A percentile compares a stretch with the other conserved stretches of the same genome.
These are phyloP conservation scores for Spergularia azorica DNA, from an alignment of 179 eudicot genomes.

Conservation along the genomic window DNA sequence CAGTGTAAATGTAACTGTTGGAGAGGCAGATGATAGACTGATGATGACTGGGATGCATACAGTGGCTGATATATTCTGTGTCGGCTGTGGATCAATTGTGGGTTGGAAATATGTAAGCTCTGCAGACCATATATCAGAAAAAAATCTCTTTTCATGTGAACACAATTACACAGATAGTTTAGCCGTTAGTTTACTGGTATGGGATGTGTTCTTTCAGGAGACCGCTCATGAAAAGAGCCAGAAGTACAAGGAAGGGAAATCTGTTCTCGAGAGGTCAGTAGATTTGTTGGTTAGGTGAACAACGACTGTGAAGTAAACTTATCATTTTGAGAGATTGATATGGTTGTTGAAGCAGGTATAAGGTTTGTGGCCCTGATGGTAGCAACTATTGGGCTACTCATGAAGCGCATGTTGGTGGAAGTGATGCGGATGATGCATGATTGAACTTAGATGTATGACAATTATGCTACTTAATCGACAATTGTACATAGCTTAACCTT, in stretches of 20 bases:
- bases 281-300: not conserved
- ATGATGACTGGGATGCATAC: conserved; percentile 95
- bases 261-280: conserved; percentile 91
- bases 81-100: conserved; percentile 82
- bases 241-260: conserved; percentile 99
- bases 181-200: conserved; percentile 28
- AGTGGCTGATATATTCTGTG: conserved; percentile 96
- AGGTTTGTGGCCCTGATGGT: conserved; percentile 83
- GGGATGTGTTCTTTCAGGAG: conserved; percentile 61
- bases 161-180: not conserved
- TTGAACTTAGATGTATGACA: conserved; percentile 23
- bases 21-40: conserved; percentile 73
- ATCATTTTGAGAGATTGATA: conserved; percentile 16
- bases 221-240: conserved; percentile 82
- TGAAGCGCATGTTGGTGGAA: conserved; percentile 69
- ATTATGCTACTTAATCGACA: conserved; percentile 35
- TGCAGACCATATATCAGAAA: conserved; percentile 22
- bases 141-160: conserved; percentile 8
- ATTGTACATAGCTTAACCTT: conserved; percentile 33
- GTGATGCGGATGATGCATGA: conserved; percentile 86
- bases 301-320: not conserved
- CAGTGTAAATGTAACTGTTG: conserved; percentile 86
- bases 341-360: conserved; percentile 50
- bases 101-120: conserved; percentile 99
- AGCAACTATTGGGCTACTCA: conserved; percentile 68